Evolutionary conservation across 2,329 filamentous ascomycete genomes (phyloP).

Genomic region (Piedraia hortae): DNA sequence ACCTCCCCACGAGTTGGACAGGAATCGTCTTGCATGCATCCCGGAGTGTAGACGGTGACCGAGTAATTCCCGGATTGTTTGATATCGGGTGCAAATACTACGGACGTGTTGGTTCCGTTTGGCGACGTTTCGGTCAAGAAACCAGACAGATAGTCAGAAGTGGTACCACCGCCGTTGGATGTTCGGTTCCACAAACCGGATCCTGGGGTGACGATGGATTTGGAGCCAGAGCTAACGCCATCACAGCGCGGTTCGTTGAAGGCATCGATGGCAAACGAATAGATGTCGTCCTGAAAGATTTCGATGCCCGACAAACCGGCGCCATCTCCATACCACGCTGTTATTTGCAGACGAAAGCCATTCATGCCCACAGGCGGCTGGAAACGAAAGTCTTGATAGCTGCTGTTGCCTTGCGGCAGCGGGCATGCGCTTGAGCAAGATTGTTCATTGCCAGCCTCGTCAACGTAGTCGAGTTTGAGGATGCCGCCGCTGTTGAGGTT

Average conservation of each 20-base stretch:
- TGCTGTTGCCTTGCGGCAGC: slow-evolving; percentile 39
- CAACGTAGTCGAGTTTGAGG: slow-evolving; percentile 81
- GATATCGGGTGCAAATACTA: slow-evolving; percentile 64
- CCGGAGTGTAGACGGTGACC: slow-evolving; percentile 75
- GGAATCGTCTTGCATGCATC: slow-evolving; percentile 53
- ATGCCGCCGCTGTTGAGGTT: slow-evolving; percentile 71
- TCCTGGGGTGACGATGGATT: slow-evolving; percentile 29
- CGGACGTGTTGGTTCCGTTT: slow-evolving; percentile 29
- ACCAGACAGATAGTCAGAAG: slow-evolving; percentile 50
- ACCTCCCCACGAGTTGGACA: slow-evolving; percentile 55
- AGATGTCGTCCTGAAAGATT: slow-evolving; percentile 45
- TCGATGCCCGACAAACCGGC: slow-evolving; percentile 69
- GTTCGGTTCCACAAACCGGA: slow-evolving; percentile 43
- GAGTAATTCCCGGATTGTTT: slow-evolving; percentile 76
- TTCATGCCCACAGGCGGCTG: slow-evolving; percentile 75
- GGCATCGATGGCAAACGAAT: slow-evolving; percentile 49
- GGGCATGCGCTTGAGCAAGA: slow-evolving; percentile 65
- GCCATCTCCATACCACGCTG: slow-evolving; percentile 61
- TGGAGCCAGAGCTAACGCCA: slow-evolving; percentile 32
- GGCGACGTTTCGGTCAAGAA: slow-evolving; percentile 22
- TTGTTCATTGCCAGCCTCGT: slow-evolving; percentile 35
- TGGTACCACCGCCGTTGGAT: slow-evolving; percentile 35
- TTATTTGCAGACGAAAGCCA: slow-evolving; percentile 59
- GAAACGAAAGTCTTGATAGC: slow-evolving; percentile 75
- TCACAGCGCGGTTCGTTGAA: slow-evolving; percentile 78